Base-by-base conservation (phyloP, 179 eudicot species). In the Beta macrorhiza region DNA sequence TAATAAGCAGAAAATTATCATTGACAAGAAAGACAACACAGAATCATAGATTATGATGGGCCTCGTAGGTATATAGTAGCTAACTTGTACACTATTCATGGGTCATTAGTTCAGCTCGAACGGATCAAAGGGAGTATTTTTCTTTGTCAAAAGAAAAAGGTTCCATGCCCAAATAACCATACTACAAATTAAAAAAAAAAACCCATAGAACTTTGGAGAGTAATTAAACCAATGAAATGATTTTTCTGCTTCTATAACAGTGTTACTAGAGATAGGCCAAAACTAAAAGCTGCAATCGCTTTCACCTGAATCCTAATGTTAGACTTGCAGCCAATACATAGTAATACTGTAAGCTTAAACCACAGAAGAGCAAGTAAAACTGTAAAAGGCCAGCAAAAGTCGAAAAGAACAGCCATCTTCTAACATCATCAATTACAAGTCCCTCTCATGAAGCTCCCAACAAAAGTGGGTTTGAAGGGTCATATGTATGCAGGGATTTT, bases 381-480 rank as follows among this genome's bases (percentile, higher is more conserved):
- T 25, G 70, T 67, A 22, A 9, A 22, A 42, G 52, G 73, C 19
- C 15, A 17, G 52, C 13, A 42, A 69, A 16, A 7, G 20, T 42
- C 6, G 52, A 42, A 44, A 67, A 16, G 53, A 44, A 69, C 12
- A 15, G 20, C 25, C 51, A 69, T 37, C 53, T 44, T 16, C 22
- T 44, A 69, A 25, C 73, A 44, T 42, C 53, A 42, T 69, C 32
- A 44, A 42, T 44, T 29, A 29, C 73, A 44, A 16, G 52, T 44
- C 22, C 51, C n/a, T 67, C n/a, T 67, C 73, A 42, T 69, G 52
- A 69, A 64, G 22, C 53, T 17, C 13, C 25, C 73, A 69, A 69
- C 12, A 67, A 15, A 19, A 0, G 6, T 15, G 73, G 51, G 53
- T 3, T 6, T 69, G 13, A 69, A 44, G 53, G 19, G 73, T 69